Evolutionary conservation across 164 flowering plant species (phyloP), one percentile per base, ranked within the genome.

Genomic region (Umbellularia californica): DNA sequence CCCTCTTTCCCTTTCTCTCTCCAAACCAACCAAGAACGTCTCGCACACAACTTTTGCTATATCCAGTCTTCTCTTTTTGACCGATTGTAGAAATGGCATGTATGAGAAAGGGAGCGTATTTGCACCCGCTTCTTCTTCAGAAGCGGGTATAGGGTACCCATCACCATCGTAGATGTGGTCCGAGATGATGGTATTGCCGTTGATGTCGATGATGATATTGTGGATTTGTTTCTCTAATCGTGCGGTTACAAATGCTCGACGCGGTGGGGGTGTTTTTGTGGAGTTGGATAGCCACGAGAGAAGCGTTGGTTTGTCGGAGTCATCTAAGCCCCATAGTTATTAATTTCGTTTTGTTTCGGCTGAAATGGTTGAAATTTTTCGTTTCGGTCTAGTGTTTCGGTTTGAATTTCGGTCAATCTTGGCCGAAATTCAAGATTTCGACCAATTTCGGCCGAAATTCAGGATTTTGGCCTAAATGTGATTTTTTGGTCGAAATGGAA

Each of bases 11-110:
- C 58, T 35, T 65, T 68, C 63, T 72, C 67, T 84, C 87, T n/a
- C 90, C 92, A 68, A 60, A 88, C 92, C 91, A 88, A 20, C 92
- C 93, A 2, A 25, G 41, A 64, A 84, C 2, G 76, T 17, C 30
- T 25, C 30, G 51, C 91, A 87, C 9, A 82, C 79, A 0, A 86
- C 85, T 24, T 82, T 81, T 1, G 85, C 82, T 15, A 83, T 4
- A 66, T 86, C 82, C 0, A 90, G 83, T 51, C 85, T 83, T 70
- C 93, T 82, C 75, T 75, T 83, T 9, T 50, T 52, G 6, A 85
- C 41, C 0, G 90, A 86, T 9, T 65, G 82, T 20, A 73, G 12
- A 60, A 89, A 89, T 5, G 84, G 89, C 0, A 77, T n/a, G 72
- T 88, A 80, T 0, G 23, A 76, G 7, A 74, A 15, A 13, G 85